These are phyloP conservation scores for Colletotrichum sp. DNA, from an alignment of 2,329 filamentous ascomycete genomes.

Conservation along the genomic window DNA sequence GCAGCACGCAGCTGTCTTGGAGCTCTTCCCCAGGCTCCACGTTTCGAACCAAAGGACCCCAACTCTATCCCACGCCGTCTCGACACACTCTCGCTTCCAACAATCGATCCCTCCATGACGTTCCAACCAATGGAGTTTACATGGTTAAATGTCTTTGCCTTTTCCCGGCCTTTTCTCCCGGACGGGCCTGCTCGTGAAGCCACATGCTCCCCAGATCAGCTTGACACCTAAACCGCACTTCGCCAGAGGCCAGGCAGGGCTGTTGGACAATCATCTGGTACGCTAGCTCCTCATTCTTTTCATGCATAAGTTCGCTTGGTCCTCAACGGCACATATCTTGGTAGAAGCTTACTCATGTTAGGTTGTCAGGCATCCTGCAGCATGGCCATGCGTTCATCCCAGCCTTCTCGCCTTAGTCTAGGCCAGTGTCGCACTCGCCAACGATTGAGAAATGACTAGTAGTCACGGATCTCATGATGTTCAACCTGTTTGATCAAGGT, in stretches of 20 bases:
- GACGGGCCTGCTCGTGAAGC: slow-evolving; percentile 25
- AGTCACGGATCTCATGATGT: background rate
- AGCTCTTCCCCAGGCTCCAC: background rate
- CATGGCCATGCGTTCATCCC: background rate
- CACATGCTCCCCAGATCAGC: slow-evolving; percentile 2
- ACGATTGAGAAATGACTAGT: background rate
- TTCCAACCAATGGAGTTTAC: slow-evolving; percentile 16
- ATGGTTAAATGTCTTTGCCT: slow-evolving; percentile 28
- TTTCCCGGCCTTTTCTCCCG: slow-evolving; percentile 29
- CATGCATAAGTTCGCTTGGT: background rate
- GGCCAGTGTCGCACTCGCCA: background rate
- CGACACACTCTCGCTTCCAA: background rate
- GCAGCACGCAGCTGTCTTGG: background rate
- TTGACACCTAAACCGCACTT: background rate
- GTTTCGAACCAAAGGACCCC: background rate
- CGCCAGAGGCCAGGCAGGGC: slow-evolving; percentile 1
- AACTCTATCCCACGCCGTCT: background rate
- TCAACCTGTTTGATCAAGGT: background rate
- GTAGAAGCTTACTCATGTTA: slow-evolving; percentile 9
- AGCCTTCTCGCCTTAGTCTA: background rate
- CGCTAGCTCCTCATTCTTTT: background rate
- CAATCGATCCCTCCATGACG: background rate
- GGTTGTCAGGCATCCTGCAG: background rate
- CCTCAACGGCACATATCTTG: background rate
- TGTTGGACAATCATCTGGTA: background rate